These are phyloP conservation scores for Spathaspora arborariae DNA, from an alignment of 805 yeast species.

Conservation along the genomic window DNA sequence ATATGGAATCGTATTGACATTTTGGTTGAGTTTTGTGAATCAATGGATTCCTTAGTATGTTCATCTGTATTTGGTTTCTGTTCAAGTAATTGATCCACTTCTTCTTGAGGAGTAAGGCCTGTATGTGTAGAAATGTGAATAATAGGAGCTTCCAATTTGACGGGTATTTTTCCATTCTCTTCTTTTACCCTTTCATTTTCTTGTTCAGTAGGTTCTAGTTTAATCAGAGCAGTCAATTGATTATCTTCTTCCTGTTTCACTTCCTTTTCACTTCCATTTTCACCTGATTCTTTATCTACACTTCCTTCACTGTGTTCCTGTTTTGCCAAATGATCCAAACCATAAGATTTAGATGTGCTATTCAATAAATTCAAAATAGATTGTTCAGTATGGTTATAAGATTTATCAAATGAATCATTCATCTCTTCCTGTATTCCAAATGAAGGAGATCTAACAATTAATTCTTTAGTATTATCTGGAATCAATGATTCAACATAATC, in stretches of 20 bases:
- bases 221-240: background rate
- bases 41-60: constrained; percentile 3
- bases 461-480: constrained; percentile 15
- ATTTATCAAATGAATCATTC: constrained; percentile 30
- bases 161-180: background rate
- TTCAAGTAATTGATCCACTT: constrained; percentile 3
- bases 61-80: background rate
- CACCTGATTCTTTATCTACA: background rate
- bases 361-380: constrained; percentile 36
- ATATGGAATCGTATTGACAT: constrained; percentile 27
- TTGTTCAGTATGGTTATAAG: constrained; percentile 33
- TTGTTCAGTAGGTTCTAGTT: background rate
- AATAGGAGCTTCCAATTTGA: background rate
- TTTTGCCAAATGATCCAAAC: background rate
- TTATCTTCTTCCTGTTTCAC: background rate
- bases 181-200: background rate
- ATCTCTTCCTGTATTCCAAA: constrained; percentile 6
- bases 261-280: background rate
- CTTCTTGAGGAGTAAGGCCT: constrained; percentile 9
- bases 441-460: background rate
- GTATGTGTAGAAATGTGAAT: constrained; percentile 2
- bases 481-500: constrained; percentile 31
- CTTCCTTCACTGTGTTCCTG: background rate
- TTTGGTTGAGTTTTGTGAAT: constrained; percentile 12
- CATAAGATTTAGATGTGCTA: constrained; percentile 10